Conservation (phyloP, 169 alveolate genomes). For the Perkinsus olseni region DNA sequence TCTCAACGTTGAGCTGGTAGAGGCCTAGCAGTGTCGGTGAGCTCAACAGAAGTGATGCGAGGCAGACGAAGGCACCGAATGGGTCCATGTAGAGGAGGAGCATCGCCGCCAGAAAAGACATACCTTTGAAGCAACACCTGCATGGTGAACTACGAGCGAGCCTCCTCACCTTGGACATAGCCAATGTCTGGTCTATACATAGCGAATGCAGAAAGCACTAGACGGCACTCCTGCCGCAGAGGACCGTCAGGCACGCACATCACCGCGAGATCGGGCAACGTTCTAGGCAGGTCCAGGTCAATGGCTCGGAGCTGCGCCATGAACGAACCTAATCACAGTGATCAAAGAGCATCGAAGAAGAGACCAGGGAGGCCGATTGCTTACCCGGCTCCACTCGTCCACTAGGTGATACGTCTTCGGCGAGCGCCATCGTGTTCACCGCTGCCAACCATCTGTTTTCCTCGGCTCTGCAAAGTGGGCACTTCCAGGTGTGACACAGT, state of each 20-base stretch:
- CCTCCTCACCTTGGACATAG: neutral
- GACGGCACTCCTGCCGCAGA: neutral
- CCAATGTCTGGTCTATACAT: neutral
- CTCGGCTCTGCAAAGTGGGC: neutral
- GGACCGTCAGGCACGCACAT: neutral
- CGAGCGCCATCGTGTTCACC: neutral
- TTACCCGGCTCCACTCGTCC: neutral
- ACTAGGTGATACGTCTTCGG: neutral
- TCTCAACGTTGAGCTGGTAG: neutral
- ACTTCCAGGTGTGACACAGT: neutral
- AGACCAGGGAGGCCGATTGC: too few species aligned
- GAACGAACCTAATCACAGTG: neutral
- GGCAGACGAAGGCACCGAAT: neutral
- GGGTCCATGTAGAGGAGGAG: neutral
- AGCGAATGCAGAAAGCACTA: neutral
- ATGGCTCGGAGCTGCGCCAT: neutral
- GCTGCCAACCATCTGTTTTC: neutral
- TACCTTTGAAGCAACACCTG: neutral
- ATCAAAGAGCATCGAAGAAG: too few species aligned
- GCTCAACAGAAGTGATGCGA: neutral
- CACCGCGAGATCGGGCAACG: neutral
- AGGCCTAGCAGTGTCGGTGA: neutral
- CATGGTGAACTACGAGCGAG: neutral
- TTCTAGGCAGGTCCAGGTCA: neutral
- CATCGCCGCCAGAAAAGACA: neutral